Evolutionary conservation across 768 basidiomycete genomes (phyloP).

Genomic region (Ramaria sp.): DNA sequence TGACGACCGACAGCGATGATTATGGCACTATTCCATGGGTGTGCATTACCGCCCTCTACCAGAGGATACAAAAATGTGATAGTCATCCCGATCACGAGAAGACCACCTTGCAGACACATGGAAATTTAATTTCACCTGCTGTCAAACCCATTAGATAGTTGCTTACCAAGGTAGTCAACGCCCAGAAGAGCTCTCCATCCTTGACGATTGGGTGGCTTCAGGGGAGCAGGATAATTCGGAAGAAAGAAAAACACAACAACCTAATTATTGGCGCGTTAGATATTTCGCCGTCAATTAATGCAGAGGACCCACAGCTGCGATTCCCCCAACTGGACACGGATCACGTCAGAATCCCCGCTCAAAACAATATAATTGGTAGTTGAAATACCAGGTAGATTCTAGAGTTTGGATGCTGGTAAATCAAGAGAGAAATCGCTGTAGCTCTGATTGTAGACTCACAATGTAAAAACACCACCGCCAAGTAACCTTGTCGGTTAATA

Average conservation of each 20-base stretch:
- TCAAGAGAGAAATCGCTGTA: not conserved
- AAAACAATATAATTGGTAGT: not conserved
- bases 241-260: constrained; percentile 23
- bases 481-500: constrained; percentile 3
- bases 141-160: not conserved
- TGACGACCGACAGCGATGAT: constrained; percentile 1
- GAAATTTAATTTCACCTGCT: not conserved
- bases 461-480: constrained; percentile 29
- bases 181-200: constrained; percentile 7
- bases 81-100: constrained; percentile 22
- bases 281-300: not conserved
- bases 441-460: not conserved
- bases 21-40: constrained; percentile 18
- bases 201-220: constrained; percentile 11
- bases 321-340: constrained; percentile 8
- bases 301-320: constrained; percentile 3
- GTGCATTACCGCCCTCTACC: constrained; percentile 30
- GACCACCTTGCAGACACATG: constrained; percentile 8
- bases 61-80: constrained; percentile 29
- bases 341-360: too few relatives aligned
- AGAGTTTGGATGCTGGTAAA: constrained; percentile 14
- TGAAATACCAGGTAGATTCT: constrained; percentile 11
- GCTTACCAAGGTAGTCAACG: constrained; percentile 4
- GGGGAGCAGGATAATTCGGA: constrained; percentile 17
- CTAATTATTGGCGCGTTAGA: constrained; percentile 10